Base-by-base conservation (phyloP, 768 basidiomycete genomes). In the Mycena vulgaris region DNA sequence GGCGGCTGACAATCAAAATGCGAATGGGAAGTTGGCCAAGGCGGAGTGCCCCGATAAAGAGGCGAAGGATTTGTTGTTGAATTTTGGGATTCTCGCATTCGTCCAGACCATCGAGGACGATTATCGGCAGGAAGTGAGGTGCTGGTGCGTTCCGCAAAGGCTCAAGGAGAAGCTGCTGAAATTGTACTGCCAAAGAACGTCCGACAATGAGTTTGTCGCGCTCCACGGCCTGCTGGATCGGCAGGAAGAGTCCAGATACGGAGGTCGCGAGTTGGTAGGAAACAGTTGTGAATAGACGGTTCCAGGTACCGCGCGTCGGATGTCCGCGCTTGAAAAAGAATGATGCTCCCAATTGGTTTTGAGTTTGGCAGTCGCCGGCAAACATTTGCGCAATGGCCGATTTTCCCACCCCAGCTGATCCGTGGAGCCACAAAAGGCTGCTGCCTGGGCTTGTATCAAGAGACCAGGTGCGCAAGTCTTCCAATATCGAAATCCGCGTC, bases 291-390 rank as follows among this genome's bases (percentile, higher is more conserved):
- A 81, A 42, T 1, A 82, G 68, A 27, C 69, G 69, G 17, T 63
- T 67, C 19, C 71, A 75, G 11, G 75, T 75, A 1, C 71, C 71
- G 2, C 79, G 75, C 47, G 74, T 75, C 17, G 75, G 57, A 56
- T 75, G 74, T 28, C 74, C 73, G 16, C 78, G 73, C 2, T 77
- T 79, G 73, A 82, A 81, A 63, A 82, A 82, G 73, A 82, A 82
- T 51, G 77, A 76, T 0, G 77, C 80, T 27, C 75, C 79, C 3
- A 82, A 73, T 17, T 14, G 56, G 40, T 56, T 63, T 35, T 21
- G 30, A 37, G 55, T 66, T 63, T 35, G 74, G 52, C 76, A 71
- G 16, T 39, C 11, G 25, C 71, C 68, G 2, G 75, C 71, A 11
- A 77, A 37, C 8, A 74, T 71, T 40, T 75, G 76, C 3, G 70